Evolutionary conservation across 495 filamentous ascomycete genomes (phyloP), one percentile per base, ranked within the genome.

Genomic region (Aspergillus nidulans): DNA sequence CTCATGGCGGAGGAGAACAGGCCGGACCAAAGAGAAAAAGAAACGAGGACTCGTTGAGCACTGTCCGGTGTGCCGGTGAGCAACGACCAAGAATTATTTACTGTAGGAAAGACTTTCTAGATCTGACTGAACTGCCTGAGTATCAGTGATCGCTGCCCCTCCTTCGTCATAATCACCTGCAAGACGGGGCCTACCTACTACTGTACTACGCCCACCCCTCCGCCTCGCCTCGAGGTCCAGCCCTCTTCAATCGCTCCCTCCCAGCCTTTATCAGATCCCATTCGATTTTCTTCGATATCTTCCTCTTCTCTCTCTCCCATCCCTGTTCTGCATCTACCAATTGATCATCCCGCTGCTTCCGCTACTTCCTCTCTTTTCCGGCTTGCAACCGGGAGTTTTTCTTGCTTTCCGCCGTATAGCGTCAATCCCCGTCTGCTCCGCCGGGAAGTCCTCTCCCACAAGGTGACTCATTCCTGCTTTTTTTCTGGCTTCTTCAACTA

Each of bases 321-420:
- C 41, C 30, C 53, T 32, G 47, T 26, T 21, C 20, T 32, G 26
- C n/a, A 40, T 38, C 32, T 32, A 13, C 49, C 39, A 47, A 52
- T 52, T 49, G 47, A 52, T 48, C 57, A 19, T 38, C 47, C 41
- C 60, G 56, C 51, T 58, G 49, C 45, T 59, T 54, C 41, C 60
- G 56, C 51, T 58, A 36, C 45, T 59, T 54, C 45, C 62, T 50
- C 15, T 53, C 42, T 46, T 41, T 39, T 39, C 62, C 58, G 62
- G 56, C 61, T 58, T 56, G 62, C 59, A 56, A 64, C 58, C 58
- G 58, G 62, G 62, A 52, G 36, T 55, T 64, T 64, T 64, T 61
- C 55, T 61, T 59, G 42, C 53, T 49, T 56, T 47, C 53, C 52
- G 13, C 36, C 36, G 18, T 39, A 39, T 39, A 39, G 36, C 36